Percentiles rank a stretch among this genome's conserved stretches.
Conservation (phyloP, 1,139 yeast genomes). For the Saccharomyces hybrid region DNA sequence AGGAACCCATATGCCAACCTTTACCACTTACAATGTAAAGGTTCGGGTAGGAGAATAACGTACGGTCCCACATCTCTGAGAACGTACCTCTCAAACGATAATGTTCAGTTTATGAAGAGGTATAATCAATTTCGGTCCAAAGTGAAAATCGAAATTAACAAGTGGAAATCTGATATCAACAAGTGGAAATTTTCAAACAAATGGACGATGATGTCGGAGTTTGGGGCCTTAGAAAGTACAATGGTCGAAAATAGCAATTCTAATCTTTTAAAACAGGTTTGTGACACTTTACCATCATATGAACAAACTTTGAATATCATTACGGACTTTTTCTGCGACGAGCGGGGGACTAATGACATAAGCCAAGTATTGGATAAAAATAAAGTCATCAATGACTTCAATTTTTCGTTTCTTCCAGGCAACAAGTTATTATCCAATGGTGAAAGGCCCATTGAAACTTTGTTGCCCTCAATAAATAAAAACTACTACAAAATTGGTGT, state of each 20-base stretch:
- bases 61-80: slow-evolving; percentile 27
- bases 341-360: slow-evolving; percentile 14
- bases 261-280: slow-evolving; percentile 11
- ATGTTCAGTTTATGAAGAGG: slow-evolving; percentile 16
- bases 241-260: not conserved
- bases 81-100: slow-evolving; percentile 15
- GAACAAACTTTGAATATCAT: slow-evolving; percentile 11
- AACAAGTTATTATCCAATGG: slow-evolving; percentile 4
- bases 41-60: slow-evolving; percentile 14
- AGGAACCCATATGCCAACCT: slow-evolving; percentile 17
- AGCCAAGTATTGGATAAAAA: slow-evolving; percentile 16
- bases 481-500: slow-evolving; percentile 24
- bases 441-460: slow-evolving; percentile 8
- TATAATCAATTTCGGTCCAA: slow-evolving; percentile 20
- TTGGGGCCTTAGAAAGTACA: slow-evolving; percentile 1
- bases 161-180: slow-evolving; percentile 4
- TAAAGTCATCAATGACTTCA: slow-evolving; percentile 19
- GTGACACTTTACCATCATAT: slow-evolving; percentile 20
- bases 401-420: slow-evolving; percentile 14
- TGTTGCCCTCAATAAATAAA: slow-evolving; percentile 13
- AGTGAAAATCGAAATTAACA: slow-evolving; percentile 16
- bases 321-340: slow-evolving; percentile 13
- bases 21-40: slow-evolving; percentile 11
- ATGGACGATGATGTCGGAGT: slow-evolving; percentile 4
- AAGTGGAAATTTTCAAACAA: not conserved